These are phyloP conservation scores for Wickerhamiella brachini DNA, from an alignment of 805 yeast genomes.

Conservation along the genomic window DNA sequence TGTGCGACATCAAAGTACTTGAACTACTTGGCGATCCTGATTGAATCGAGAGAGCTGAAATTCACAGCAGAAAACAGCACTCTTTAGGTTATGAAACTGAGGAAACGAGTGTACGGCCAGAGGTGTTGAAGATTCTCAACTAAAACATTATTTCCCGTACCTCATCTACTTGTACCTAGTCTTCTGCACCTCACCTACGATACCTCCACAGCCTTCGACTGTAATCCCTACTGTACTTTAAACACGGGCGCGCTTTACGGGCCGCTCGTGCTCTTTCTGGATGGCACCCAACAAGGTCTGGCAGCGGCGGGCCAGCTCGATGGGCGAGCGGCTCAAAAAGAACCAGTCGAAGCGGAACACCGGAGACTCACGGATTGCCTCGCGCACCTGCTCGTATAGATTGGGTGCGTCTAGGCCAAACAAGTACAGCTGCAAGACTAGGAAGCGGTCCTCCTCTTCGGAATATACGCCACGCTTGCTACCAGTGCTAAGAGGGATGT, in stretches of 20 bases:
- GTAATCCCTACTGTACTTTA: too few species aligned
- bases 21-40: constrained; percentile 3
- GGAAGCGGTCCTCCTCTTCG: constrained; percentile 83
- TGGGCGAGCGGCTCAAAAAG: constrained; percentile 61
- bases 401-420: constrained; percentile 71
- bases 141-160: too few species aligned
- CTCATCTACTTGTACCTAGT: too few species aligned
- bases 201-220: too few species aligned
- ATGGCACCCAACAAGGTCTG: constrained; percentile 63
- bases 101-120: too few species aligned
- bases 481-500: constrained; percentile 49
- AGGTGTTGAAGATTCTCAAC: too few species aligned
- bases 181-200: too few species aligned
- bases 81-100: too few species aligned
- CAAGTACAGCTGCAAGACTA: constrained; percentile 64
- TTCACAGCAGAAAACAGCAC: too few species aligned
- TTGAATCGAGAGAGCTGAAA: too few species aligned
- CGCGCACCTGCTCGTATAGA: constrained; percentile 64
- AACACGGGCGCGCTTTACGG: not conserved
- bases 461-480: constrained; percentile 52
- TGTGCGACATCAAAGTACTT: too few species aligned
- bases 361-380: constrained; percentile 58
- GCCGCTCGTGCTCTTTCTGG: constrained; percentile 41
- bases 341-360: constrained; percentile 80
- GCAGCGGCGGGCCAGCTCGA: constrained; percentile 73